phyloP scores from a whole-genome alignment of 257 asterid species.

The Euphrasia confusa region DNA sequence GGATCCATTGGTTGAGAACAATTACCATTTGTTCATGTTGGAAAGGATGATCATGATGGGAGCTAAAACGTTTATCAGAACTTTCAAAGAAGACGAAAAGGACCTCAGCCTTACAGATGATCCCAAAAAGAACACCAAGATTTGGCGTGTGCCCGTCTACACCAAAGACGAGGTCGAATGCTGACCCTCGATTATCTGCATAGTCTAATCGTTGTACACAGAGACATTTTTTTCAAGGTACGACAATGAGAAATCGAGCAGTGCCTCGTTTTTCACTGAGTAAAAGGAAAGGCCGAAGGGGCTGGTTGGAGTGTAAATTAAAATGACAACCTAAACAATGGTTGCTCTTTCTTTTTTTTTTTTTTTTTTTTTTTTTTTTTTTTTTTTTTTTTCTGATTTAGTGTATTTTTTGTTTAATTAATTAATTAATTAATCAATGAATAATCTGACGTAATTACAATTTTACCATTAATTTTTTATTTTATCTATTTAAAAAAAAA shows the following conservation, averaged over 20 bases:
- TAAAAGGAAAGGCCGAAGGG: no score
- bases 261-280: no score
- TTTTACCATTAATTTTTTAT: no score
- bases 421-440: no score
- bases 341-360: no score
- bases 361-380: no score
- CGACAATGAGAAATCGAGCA: background rate
- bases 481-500: no score
- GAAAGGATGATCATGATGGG: constrained; percentile 88
- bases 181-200: constrained; percentile 26
- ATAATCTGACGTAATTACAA: no score
- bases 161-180: constrained; percentile 54
- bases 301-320: no score
- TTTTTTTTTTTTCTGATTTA: no score
- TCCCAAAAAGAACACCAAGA: constrained; percentile 83
- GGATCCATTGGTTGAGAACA: constrained; percentile 76
- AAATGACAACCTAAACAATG: no score
- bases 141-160: constrained; percentile 74
- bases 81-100: constrained; percentile 58
- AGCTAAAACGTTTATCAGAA: constrained; percentile 64
- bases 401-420: no score
- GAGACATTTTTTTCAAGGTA: background rate
- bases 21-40: constrained; percentile 82
- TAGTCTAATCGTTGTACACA: background rate
- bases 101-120: constrained; percentile 89